Evolutionary conservation across 108 stramenopile species (phyloP).

Genomic region (Stephanodiscus minutulus): DNA sequence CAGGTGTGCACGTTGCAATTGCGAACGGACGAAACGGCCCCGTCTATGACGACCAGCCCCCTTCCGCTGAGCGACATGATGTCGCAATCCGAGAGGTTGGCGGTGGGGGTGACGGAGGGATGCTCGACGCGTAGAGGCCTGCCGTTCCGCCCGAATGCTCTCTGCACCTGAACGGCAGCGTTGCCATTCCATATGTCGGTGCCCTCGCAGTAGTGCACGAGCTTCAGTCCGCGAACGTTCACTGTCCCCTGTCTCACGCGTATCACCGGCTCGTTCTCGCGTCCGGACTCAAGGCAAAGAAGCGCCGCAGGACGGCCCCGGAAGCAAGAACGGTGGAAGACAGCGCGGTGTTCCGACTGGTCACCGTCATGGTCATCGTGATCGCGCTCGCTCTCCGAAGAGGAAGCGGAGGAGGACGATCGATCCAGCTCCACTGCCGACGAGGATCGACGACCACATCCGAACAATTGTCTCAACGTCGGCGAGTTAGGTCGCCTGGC

Average conservation of each 20-base stretch:
- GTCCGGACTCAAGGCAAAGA: slow-evolving; percentile 54
- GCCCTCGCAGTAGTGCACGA: slow-evolving; percentile 61
- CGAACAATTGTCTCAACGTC: slow-evolving; percentile 28
- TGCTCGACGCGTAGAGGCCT: slow-evolving; percentile 34
- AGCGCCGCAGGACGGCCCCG: slow-evolving; percentile 45
- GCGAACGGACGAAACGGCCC: slow-evolving; percentile 51
- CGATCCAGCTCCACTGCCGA: background rate
- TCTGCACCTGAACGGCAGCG: slow-evolving; percentile 80
- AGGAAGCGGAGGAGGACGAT: background rate
- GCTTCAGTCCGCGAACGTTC: slow-evolving; percentile 48
- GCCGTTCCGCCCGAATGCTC: slow-evolving; percentile 45
- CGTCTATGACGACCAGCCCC: slow-evolving; percentile 81
- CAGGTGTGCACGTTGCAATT: slow-evolving; percentile 73
- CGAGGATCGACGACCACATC: slow-evolving; percentile 6
- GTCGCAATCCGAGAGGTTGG: slow-evolving; percentile 54
- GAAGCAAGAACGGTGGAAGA: slow-evolving; percentile 21
- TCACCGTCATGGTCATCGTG: background rate
- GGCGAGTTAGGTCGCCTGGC: slow-evolving; percentile 26
- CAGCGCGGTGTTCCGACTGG: slow-evolving; percentile 15
- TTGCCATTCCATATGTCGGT: slow-evolving; percentile 89
- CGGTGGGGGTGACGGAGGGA: slow-evolving; percentile 46
- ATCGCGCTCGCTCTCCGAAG: background rate
- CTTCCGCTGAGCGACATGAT: slow-evolving; percentile 68
- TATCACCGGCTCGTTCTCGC: slow-evolving; percentile 67
- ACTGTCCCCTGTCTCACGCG: slow-evolving; percentile 64